These are phyloP conservation scores for Saccharomycopsis synnaedendra DNA, from an alignment of 805 yeast species.

Conservation along the genomic window DNA sequence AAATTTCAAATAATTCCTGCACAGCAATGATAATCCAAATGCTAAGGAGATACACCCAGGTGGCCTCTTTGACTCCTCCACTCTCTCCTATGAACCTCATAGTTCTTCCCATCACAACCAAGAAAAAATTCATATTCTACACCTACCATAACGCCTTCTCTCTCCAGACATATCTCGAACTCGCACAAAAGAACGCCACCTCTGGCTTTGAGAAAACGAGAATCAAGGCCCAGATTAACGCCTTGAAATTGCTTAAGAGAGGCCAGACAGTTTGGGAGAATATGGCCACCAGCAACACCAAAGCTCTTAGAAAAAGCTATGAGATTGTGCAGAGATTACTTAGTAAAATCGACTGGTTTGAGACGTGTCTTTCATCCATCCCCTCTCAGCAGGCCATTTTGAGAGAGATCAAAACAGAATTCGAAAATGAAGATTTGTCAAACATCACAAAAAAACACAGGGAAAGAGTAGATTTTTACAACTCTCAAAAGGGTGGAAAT, in stretches of 20 bases:
- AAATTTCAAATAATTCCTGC: too few species aligned
- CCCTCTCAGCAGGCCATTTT: slow-evolving; percentile 31
- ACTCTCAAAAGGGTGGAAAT: not conserved
- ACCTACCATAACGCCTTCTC: slow-evolving; percentile 22
- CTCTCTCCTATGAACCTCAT: slow-evolving; percentile 25
- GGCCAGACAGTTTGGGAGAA: slow-evolving; percentile 32
- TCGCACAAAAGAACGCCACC: not conserved
- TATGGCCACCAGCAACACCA: slow-evolving; percentile 24
- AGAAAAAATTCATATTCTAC: slow-evolving; percentile 31
- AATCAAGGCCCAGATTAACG: slow-evolving; percentile 15
- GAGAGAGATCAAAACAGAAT: slow-evolving; percentile 24
- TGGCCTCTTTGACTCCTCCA: too few species aligned
- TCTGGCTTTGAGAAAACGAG: not conserved
- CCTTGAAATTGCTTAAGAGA: slow-evolving; percentile 22
- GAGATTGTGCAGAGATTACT: slow-evolving; percentile 17
- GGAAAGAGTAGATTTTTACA: not conserved
- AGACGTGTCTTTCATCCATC: slow-evolving; percentile 30
- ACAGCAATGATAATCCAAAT: too few species aligned
- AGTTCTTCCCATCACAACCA: slow-evolving; percentile 32
- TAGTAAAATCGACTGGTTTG: slow-evolving; percentile 21
- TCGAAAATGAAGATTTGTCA: not conserved
- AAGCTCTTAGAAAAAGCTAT: slow-evolving; percentile 26
- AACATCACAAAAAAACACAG: not conserved
- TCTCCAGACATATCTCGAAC: slow-evolving; percentile 4
- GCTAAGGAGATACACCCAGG: too few species aligned